These are phyloP conservation scores for Dovyalis caffra DNA, from an alignment of 345 rosid genomes.

Conservation along the genomic window DNA sequence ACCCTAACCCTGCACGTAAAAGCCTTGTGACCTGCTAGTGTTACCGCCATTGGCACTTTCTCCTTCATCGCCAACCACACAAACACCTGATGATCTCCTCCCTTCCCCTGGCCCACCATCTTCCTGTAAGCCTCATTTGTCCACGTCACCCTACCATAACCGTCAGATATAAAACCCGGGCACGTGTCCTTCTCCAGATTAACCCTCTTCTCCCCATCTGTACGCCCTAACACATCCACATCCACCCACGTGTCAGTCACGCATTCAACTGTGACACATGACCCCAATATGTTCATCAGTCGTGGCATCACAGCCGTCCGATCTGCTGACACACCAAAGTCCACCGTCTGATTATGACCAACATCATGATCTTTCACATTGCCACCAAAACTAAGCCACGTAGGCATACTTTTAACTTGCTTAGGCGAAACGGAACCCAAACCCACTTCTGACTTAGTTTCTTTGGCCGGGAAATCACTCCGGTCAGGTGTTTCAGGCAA, in stretches of 20 bases:
- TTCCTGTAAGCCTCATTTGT: constrained; percentile 58
- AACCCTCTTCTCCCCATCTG: constrained; percentile 53
- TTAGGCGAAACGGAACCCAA: neutral
- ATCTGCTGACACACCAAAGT: constrained; percentile 15
- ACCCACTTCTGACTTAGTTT: neutral
- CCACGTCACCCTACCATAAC: constrained; percentile 67
- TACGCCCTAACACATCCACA: constrained; percentile 47
- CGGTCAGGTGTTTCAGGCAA: constrained; percentile 63
- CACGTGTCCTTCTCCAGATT: constrained; percentile 68
- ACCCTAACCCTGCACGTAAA: constrained; percentile 73
- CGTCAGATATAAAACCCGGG: constrained; percentile 77
- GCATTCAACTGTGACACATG: constrained; percentile 74
- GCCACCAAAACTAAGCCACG: constrained; percentile 50
- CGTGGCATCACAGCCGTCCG: neutral
- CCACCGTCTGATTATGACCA: neutral
- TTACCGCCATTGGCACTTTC: constrained; percentile 20
- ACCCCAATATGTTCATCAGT: constrained; percentile 24
- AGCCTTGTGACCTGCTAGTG: constrained; percentile 35
- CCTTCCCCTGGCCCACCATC: constrained; percentile 46
- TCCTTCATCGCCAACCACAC: constrained; percentile 71
- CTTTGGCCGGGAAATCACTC: constrained; percentile 21
- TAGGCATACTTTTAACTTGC: constrained; percentile 22
- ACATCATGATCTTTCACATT: constrained; percentile 14
- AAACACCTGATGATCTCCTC: constrained; percentile 28
- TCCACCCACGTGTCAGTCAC: constrained; percentile 68